Evolutionary conservation across 768 basidiomycete species (phyloP).

Genomic region (Amanita polypyramis): DNA sequence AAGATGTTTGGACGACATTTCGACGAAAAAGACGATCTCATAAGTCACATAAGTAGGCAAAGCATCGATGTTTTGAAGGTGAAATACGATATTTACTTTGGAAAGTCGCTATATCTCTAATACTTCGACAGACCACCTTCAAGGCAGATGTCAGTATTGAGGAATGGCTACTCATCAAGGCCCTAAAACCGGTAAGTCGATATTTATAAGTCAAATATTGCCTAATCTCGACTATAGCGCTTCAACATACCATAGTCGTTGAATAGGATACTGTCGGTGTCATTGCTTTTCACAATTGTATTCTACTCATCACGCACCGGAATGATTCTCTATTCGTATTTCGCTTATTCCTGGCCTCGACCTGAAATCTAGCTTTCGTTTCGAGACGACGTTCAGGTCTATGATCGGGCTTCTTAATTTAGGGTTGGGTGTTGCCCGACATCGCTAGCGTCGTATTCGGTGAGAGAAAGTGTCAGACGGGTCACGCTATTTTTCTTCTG

Average conservation of each 20-base stretch:
- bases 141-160: conserved; percentile 82
- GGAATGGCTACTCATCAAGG: conserved; percentile 90
- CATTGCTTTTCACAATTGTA: neutral
- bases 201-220: neutral
- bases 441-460: neutral
- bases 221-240: conserved; percentile 13
- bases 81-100: conserved; percentile 2
- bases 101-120: neutral
- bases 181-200: conserved; percentile 62
- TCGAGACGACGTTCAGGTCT: too few species aligned
- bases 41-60: conserved; percentile 83
- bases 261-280: neutral
- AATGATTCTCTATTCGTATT: neutral
- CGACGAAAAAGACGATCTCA: conserved; percentile 88
- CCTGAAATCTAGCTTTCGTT: too few species aligned
- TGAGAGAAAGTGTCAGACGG: neutral
- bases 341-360: neutral
- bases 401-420: too few species aligned
- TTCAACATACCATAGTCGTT: conserved; percentile 19
- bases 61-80: conserved; percentile 97
- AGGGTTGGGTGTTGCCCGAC: too few species aligned
- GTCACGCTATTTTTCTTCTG: neutral
- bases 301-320: neutral
- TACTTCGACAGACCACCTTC: conserved; percentile 55
- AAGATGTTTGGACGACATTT: conserved; percentile 97